Percentiles rank a stretch among this genome's conserved stretches.
Evolutionary conservation across 345 rosid genomes (phyloP).

Genomic region (Gossypium rotundifolium): DNA sequence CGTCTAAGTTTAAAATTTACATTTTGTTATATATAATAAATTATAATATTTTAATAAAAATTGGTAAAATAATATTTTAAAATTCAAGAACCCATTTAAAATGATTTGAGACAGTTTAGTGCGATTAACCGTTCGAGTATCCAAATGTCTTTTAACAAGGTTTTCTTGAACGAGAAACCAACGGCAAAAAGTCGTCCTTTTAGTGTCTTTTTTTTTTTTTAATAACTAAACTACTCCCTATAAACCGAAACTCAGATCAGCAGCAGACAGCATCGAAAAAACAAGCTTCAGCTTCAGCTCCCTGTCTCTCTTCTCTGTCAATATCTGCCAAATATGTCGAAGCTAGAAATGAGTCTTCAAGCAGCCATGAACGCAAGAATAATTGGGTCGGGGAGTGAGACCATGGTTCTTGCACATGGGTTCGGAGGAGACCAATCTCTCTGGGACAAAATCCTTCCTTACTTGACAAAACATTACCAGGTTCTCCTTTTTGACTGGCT

Average conservation of each 20-base stretch:
- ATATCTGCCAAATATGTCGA: conserved; percentile 8
- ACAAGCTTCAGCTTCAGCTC: background rate
- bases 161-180: background rate
- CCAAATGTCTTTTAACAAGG: too few species aligned
- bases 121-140: too few species aligned
- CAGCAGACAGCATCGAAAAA: background rate
- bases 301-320: background rate
- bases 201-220: background rate
- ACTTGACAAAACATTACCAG: conserved; percentile 34
- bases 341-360: conserved; percentile 33
- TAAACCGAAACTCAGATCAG: background rate
- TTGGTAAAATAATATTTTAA: too few species aligned
- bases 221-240: background rate
- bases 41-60: too few species aligned
- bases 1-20: too few species aligned
- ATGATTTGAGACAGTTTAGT: too few species aligned
- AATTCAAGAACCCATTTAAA: too few species aligned
- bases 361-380: conserved; percentile 54
- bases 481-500: conserved; percentile 66
- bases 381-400: conserved; percentile 40
- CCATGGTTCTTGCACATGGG: conserved; percentile 62
- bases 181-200: background rate
- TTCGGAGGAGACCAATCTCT: conserved; percentile 62
- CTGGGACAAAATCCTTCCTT: conserved; percentile 57
- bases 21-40: too few species aligned